Conservation (phyloP, 2,329 filamentous ascomycete species). For the Neoascochyta sp. region DNA sequence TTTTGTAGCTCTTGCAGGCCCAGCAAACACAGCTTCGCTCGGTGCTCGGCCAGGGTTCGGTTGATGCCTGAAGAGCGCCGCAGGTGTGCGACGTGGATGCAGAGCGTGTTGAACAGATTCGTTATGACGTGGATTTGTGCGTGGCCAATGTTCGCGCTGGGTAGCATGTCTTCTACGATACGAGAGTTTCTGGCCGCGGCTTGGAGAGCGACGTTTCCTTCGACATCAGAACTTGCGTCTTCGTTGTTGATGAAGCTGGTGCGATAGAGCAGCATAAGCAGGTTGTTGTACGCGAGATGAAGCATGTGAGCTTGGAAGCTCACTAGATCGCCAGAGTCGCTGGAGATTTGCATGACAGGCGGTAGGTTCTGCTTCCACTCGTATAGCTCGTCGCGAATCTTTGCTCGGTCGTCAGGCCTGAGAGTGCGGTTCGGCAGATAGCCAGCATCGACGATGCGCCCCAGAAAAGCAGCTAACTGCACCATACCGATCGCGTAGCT, state of each 20-base stretch:
- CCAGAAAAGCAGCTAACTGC: constrained; percentile 38
- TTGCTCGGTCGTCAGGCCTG: constrained; percentile 11
- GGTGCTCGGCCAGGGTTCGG: constrained; percentile 47
- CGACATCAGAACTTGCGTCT: constrained; percentile 29
- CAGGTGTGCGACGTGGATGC: constrained; percentile 48
- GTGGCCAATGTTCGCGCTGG: constrained; percentile 43
- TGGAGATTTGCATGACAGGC: constrained; percentile 33
- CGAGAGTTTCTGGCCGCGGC: constrained; percentile 47
- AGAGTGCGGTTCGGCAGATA: constrained; percentile 24
- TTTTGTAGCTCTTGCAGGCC: constrained; percentile 49
- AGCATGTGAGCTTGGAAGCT: constrained; percentile 41
- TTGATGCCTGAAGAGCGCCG: constrained; percentile 38
- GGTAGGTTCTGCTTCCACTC: constrained; percentile 42
- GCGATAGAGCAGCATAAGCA: constrained; percentile 47
- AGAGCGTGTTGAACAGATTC: constrained; percentile 48
- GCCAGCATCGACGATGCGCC: constrained; percentile 40
- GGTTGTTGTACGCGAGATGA: constrained; percentile 48
- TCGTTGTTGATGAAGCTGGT: constrained; percentile 41
- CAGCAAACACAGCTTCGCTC: constrained; percentile 48
- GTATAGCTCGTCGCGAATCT: constrained; percentile 34
- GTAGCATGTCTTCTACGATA: constrained; percentile 49
- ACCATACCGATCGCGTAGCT: constrained; percentile 40
- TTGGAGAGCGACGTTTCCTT: constrained; percentile 44
- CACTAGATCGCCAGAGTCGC: constrained; percentile 25
- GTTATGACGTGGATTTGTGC: constrained; percentile 49